Percentiles rank a stretch among this genome's conserved stretches.
These are phyloP conservation scores for Candida coquimbonensis DNA, from an alignment of 805 yeast species.

Conservation along the genomic window DNA sequence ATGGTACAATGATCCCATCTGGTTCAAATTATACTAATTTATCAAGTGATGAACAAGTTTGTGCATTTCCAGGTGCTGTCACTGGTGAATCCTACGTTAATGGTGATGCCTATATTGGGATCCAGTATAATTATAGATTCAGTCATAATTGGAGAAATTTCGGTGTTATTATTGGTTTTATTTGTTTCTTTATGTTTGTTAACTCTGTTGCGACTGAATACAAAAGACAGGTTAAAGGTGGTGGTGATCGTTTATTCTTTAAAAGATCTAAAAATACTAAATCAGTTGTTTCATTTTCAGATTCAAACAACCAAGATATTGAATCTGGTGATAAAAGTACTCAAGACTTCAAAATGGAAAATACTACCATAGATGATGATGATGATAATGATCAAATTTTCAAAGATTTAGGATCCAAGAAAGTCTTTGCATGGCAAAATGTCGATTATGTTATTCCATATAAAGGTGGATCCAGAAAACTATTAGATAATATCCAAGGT, in stretches of 20 bases:
- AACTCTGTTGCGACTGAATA: conserved; percentile 48
- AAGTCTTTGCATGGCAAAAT: conserved; percentile 27
- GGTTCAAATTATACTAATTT: conserved; percentile 46
- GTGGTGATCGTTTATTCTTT: conserved; percentile 39
- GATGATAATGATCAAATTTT: conserved; percentile 13
- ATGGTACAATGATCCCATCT: conserved; percentile 46
- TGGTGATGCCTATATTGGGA: conserved; percentile 52
- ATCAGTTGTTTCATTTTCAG: background rate
- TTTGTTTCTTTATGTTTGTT: conserved; percentile 43
- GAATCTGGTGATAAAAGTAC: conserved; percentile 27
- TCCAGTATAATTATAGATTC: conserved; percentile 44
- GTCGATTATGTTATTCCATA: conserved; percentile 27
- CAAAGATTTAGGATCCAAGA: conserved; percentile 23
- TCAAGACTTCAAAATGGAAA: conserved; percentile 5
- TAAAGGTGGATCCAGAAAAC: conserved; percentile 30
- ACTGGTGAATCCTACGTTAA: conserved; percentile 46
- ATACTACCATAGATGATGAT: background rate
- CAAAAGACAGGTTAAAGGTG: conserved; percentile 33
- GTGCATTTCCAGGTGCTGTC: conserved; percentile 54
- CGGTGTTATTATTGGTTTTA: conserved; percentile 55
- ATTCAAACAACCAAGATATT: conserved; percentile 1
- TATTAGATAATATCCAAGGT: conserved; percentile 9
- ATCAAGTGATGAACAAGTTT: conserved; percentile 36
- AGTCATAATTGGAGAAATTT: conserved; percentile 75
- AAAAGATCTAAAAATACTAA: conserved; percentile 33